Base-by-base conservation (phyloP, 2,329 filamentous ascomycete genomes). In the Acrocalymma vagum region DNA sequence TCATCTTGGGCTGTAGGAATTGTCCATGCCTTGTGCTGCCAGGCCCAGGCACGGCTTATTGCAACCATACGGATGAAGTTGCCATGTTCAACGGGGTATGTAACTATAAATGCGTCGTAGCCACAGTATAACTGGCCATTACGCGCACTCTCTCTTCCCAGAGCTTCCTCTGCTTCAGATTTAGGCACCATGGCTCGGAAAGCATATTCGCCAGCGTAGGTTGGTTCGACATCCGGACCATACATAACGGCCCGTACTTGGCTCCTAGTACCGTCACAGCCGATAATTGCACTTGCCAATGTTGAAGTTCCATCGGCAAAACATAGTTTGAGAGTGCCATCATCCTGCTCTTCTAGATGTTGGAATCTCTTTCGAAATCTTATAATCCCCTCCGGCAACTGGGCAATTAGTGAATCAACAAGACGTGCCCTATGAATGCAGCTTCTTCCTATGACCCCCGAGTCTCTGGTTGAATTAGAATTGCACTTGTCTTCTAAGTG, bases 231-330 rank as follows among this genome's bases (percentile, higher is more conserved):
- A 9, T 71, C 66, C n/a, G 51, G 35, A 3, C 78, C 80, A 9
- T 83, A 68, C 9, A 86, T 60, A 17, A 78, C 61, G 28, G 74
- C 58, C 11, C 83, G 72, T 3, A 79, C 72, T 6, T 71, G 70
- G 3, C 80, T 84, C 59, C 80, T 81, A 53, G 86, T 82, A 2
- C 84, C 84, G 58, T 87, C 84, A 57, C 81, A 85, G 14, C 80
- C 83, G 42, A 86, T 73, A 0, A 82, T 75, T 2, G 73, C 68
- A 49, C 70, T 70, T 5, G 73, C 72, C 11, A 65, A 45, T 1
- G 64, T 72, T 0, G 53, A 62, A 0, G 61, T 72, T 3, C 76
- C 75, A 54, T 80, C 78, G 1, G 60, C 44, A 42, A 81, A 74
- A 10, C 39, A 44, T 18, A 72, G 41, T 17, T 41, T 26, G 14